A percentile compares a stretch with the other conserved stretches of the same genome.
Evolutionary conservation across 164 flowering plant species (phyloP).

Genomic region (Stephania yunnanensis): DNA sequence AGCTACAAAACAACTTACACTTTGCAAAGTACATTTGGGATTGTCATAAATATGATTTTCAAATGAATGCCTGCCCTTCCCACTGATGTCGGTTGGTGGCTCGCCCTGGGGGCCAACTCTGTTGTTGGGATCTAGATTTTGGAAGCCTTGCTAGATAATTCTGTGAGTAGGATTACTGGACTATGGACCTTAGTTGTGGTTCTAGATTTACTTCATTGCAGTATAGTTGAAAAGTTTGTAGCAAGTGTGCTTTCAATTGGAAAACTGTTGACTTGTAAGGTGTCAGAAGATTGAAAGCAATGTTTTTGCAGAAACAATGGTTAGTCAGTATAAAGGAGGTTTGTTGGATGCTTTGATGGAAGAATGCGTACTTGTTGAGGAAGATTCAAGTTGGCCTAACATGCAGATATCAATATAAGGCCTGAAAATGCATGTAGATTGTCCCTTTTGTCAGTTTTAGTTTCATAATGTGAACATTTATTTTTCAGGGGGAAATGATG

Average conservation of each 20-base stretch:
- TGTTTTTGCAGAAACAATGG: background rate
- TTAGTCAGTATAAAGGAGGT: background rate
- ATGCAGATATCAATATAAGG: background rate
- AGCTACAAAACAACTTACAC: background rate
- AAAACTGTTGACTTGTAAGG: background rate
- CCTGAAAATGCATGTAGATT: background rate
- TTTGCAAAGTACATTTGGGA: background rate
- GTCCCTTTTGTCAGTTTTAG: background rate
- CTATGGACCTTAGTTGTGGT: background rate
- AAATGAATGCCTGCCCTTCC: background rate
- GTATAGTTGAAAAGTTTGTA: background rate
- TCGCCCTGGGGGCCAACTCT: background rate
- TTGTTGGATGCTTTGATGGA: background rate
- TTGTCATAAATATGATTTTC: too few species aligned
- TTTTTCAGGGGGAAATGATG: constrained; percentile 46
- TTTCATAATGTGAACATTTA: background rate
- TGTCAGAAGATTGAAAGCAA: background rate
- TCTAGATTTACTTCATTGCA: background rate
- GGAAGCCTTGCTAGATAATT: background rate
- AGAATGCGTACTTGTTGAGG: background rate
- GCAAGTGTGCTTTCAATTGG: background rate
- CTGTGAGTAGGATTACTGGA: background rate
- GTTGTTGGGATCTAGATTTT: background rate
- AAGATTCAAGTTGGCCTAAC: background rate
- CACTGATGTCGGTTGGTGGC: background rate